Conservation (phyloP, 345 rosid genomes). For the Murraya koenigii region DNA sequence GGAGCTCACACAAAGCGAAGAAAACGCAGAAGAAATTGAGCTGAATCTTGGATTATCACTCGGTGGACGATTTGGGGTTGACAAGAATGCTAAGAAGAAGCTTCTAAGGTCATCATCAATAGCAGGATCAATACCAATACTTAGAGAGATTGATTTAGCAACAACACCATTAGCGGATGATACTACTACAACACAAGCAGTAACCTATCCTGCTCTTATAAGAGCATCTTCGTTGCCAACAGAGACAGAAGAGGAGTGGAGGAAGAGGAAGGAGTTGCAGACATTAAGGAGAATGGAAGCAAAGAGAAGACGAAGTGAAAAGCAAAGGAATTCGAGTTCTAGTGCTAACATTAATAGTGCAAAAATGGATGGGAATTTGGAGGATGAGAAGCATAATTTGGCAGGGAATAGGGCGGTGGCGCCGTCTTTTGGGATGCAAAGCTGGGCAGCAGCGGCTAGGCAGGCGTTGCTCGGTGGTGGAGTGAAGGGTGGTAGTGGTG, state of each 20-base stretch:
- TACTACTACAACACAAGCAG: slow-evolving; percentile 23
- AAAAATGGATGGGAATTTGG: slow-evolving; percentile 21
- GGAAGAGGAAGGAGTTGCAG: slow-evolving; percentile 88
- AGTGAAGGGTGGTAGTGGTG: slow-evolving; percentile 16
- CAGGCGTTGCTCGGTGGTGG: slow-evolving; percentile 21
- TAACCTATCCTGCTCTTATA: slow-evolving; percentile 42
- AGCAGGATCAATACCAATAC: slow-evolving; percentile 43
- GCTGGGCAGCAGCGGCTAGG: slow-evolving; percentile 40
- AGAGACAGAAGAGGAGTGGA: slow-evolving; percentile 90
- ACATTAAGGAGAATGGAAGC: slow-evolving; percentile 79
- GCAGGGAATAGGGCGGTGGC: slow-evolving; percentile 15
- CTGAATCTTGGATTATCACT: slow-evolving; percentile 82
- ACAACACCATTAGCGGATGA: background rate
- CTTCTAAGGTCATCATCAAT: slow-evolving; percentile 77
- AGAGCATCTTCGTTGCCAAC: slow-evolving; percentile 85
- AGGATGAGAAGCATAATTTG: slow-evolving; percentile 33
- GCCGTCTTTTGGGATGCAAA: slow-evolving; percentile 37
- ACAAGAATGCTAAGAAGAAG: slow-evolving; percentile 47
- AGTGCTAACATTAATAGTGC: background rate
- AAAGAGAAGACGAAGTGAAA: slow-evolving; percentile 75
- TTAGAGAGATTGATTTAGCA: slow-evolving; percentile 29
- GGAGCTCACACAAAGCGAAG: slow-evolving; percentile 16
- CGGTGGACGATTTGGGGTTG: slow-evolving; percentile 90
- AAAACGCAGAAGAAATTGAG: slow-evolving; percentile 46
- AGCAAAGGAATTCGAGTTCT: slow-evolving; percentile 54